Evolutionary conservation across 2,329 filamentous ascomycete species (phyloP).

Genomic region (Aureobasidium sp.): DNA sequence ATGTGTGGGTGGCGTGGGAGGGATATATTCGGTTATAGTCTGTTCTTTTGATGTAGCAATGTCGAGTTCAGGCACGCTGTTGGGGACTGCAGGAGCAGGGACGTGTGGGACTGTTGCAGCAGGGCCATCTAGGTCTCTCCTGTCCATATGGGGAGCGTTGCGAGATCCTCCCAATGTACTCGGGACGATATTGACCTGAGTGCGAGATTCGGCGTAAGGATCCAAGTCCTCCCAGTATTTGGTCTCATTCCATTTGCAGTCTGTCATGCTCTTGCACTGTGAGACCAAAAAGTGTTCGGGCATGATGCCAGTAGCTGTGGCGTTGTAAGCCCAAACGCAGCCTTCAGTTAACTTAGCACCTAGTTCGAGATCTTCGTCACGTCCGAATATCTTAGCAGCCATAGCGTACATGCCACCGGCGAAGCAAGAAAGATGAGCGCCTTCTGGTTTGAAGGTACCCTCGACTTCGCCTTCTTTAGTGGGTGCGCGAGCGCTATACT

Average conservation of each 20-base stretch:
- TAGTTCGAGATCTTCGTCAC: constrained; percentile 42
- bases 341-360: constrained; percentile 47
- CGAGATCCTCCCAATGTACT: not conserved
- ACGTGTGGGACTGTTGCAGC: not conserved
- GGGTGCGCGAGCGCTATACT: constrained; percentile 24
- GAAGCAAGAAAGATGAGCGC: constrained; percentile 49
- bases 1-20: constrained; percentile 23
- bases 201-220: constrained; percentile 20
- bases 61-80: constrained; percentile 3
- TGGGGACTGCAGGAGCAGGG: not conserved
- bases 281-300: constrained; percentile 42
- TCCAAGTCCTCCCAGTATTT: constrained; percentile 37
- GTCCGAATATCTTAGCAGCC: constrained; percentile 45
- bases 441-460: constrained; percentile 34
- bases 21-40: constrained; percentile 19
- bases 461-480: not conserved
- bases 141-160: not conserved
- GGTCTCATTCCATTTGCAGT: constrained; percentile 38
- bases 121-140: not conserved
- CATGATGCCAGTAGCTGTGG: constrained; percentile 46
- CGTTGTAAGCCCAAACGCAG: constrained; percentile 50
- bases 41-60: not conserved
- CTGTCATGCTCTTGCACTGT: constrained; percentile 35
- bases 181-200: not conserved
- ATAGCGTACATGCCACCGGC: constrained; percentile 50